Evolutionary conservation across 805 yeast species (phyloP), one percentile per base, ranked within the genome.

Genomic region (Nakazawaea molendinolei): DNA sequence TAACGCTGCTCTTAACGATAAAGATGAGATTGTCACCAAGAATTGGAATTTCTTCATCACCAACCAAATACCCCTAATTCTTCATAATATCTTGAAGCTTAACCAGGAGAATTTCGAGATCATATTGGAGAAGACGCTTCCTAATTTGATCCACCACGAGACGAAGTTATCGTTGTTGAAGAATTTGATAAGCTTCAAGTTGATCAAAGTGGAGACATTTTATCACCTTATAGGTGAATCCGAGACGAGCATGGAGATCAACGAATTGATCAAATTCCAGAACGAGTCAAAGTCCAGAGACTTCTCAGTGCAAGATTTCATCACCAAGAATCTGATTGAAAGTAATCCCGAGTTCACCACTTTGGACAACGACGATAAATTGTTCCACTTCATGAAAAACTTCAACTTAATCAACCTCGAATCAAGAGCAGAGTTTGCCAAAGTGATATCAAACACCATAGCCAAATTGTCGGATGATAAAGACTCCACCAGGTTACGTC

Each of bases 281-380:
- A 66, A 26, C 58, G 60, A 5, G 56, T 51, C 13, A 48, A 49
- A 21, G 2, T n/a, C n/a, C n/a, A 33, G 28, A 30, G 41, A 38
- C 24, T 21, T 20, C 66, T 62, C 10, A 39, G 38, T 65, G 13
- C 37, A 51, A 8, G 38, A 42, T 6, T 52, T 53, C 16, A 36
- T 68, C 16, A 40, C 42, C 7, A 43, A 53, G 28, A 46, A 54
- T 1, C 44, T 66, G 9, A 33, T 53, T 22, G 67, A 63, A 24
- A 59, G 63, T 7, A 62, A 69, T 36, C 68, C 70, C 13, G 79
- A 74, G 39, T 66, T 69, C 43, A 62, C 61, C 2, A 54, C 73
- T 0, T 53, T 66, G 20, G 70, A 79, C 31, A 76, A 71, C 40
- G 73, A 85, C 7, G 33, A 38, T 34, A 33, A 33, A 50, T 82